These are phyloP conservation scores for Clonostachys rhizophaga DNA, from an alignment of 2,329 filamentous ascomycete species.

Conservation along the genomic window DNA sequence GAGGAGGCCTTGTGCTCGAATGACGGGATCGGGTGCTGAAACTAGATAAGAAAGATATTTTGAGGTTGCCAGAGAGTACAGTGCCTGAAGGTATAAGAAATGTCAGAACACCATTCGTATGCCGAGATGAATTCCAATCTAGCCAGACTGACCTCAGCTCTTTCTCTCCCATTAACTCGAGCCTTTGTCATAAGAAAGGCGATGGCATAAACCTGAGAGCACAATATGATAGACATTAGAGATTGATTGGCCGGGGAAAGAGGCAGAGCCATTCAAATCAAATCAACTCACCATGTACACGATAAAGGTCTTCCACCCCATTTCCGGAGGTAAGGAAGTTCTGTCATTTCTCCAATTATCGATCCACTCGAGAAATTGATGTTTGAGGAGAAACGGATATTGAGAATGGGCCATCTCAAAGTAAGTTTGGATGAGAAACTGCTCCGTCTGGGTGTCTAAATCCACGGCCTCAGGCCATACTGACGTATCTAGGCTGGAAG, in stretches of 20 bases:
- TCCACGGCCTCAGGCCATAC: not conserved
- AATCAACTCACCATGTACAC: not conserved
- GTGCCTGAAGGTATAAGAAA: not conserved
- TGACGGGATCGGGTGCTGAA: not conserved
- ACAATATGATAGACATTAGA: not conserved
- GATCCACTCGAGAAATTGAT: not conserved
- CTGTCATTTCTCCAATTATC: not conserved
- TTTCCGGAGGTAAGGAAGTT: not conserved
- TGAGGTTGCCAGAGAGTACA: not conserved
- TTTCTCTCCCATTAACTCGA: constrained; percentile 1
- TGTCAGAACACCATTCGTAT: too few species aligned
- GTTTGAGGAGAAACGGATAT: constrained; percentile 3
- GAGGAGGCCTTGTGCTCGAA: constrained; percentile 4
- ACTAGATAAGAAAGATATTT: constrained; percentile 3
- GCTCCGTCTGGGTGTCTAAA: not conserved
- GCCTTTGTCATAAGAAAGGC: constrained; percentile 4
- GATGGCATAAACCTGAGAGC: constrained; percentile 3
- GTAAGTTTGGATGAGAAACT: constrained; percentile 4
- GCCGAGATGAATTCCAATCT: too few species aligned
- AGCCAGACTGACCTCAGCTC: not conserved
- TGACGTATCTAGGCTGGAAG: too few species aligned
- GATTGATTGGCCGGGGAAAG: not conserved
- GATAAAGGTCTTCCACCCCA: not conserved
- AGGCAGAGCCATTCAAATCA: not conserved
- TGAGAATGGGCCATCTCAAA: constrained; percentile 5